A percentile compares a stretch with the other conserved stretches of the same genome.
Evolutionary conservation across 202 grass and related monocot species (phyloP).

Genomic region (Dendrocalamus latiflorus): DNA sequence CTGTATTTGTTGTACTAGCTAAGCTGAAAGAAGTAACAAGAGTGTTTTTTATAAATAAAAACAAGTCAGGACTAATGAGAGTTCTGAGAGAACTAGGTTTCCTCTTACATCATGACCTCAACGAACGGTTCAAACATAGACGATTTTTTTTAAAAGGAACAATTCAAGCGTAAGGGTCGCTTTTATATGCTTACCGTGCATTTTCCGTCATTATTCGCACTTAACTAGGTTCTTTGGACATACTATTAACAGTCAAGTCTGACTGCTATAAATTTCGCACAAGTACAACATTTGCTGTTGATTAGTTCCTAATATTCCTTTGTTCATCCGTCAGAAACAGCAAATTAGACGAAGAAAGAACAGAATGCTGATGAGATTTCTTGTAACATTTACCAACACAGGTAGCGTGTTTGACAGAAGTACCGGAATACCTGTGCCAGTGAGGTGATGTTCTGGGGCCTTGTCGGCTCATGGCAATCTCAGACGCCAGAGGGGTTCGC

Average conservation of each 20-base stretch:
- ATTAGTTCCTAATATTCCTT: background rate
- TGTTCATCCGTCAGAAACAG: background rate
- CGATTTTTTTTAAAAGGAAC: background rate
- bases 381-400: background rate
- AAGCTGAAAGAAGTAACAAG: background rate
- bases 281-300: background rate
- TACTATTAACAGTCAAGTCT: background rate
- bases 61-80: background rate
- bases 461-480: conserved; percentile 27
- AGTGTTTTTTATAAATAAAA: too few relatives aligned
- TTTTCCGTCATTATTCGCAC: background rate
- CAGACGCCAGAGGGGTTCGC: conserved; percentile 25
- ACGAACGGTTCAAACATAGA: conserved; percentile 4
- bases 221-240: background rate
- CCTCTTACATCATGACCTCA: background rate
- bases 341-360: background rate
- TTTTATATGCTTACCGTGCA: background rate
- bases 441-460: conserved; percentile 28
- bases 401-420: background rate
- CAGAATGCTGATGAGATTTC: conserved; percentile 5
- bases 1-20: background rate
- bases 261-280: background rate
- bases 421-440: background rate
- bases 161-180: conserved; percentile 17
- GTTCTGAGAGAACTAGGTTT: background rate